Conservation (phyloP, 2,329 filamentous ascomycete species). For the Fusarium kyushuense region DNA sequence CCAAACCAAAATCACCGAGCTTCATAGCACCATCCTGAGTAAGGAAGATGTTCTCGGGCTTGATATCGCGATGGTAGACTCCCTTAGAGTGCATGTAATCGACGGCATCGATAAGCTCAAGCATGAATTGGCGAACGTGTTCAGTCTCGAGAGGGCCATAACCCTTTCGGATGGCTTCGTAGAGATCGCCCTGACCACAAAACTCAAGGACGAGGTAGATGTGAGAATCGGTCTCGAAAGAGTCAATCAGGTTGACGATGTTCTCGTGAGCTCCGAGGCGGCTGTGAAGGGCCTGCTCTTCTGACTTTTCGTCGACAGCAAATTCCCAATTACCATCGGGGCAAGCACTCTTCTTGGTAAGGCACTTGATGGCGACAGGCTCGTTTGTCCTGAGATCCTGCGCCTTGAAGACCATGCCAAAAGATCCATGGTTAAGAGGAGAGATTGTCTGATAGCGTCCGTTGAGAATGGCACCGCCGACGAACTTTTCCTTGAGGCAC, state of each 20-base stretch:
- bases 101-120: constrained; percentile 90
- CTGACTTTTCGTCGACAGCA: constrained; percentile 83
- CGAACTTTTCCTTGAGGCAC: constrained; percentile 87
- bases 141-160: constrained; percentile 93
- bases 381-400: constrained; percentile 81
- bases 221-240: constrained; percentile 92
- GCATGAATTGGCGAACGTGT: constrained; percentile 97
- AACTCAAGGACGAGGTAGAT: constrained; percentile 94
- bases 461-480: constrained; percentile 82
- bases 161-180: constrained; percentile 93
- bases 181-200: constrained; percentile 93
- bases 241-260: constrained; percentile 91
- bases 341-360: constrained; percentile 82
- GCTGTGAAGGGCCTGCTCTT: constrained; percentile 83
- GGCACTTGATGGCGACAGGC: constrained; percentile 93
- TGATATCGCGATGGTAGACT: constrained; percentile 97
- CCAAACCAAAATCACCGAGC: constrained; percentile 94
- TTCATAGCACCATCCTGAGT: constrained; percentile 90
- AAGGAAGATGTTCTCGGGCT: constrained; percentile 99
- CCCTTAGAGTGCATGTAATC: constrained; percentile 91
- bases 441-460: constrained; percentile 92
- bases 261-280: constrained; percentile 85
- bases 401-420: constrained; percentile 97
- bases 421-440: constrained; percentile 97
- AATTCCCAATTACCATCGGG: constrained; percentile 72